phyloP scores from a whole-genome alignment of 768 basidiomycete species.

The Piloderma croceum region DNA sequence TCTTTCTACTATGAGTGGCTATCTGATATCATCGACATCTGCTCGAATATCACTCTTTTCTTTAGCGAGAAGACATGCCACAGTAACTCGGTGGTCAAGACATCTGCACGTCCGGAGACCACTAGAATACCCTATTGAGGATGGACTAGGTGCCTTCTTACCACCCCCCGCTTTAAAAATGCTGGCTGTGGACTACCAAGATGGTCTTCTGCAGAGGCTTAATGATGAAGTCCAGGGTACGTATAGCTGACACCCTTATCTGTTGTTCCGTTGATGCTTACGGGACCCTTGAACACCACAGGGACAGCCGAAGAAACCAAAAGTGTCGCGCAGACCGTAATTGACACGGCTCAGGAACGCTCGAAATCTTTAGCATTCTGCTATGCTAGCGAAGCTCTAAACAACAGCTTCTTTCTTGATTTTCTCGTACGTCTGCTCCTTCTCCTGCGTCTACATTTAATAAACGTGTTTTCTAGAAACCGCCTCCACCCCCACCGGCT shows the following conservation, averaged over 20 bases:
- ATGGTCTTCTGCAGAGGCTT: constrained; percentile 72
- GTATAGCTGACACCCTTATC: constrained; percentile 13
- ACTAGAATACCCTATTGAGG: constrained; percentile 61
- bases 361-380: constrained; percentile 72
- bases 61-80: too few species aligned
- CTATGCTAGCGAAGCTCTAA: constrained; percentile 87
- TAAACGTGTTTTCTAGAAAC: constrained; percentile 22
- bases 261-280: background rate
- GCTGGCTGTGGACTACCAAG: constrained; percentile 79
- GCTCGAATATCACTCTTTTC: too few species aligned
- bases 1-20: too few species aligned
- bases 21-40: too few species aligned
- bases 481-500: constrained; percentile 20
- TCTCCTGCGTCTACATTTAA: background rate
- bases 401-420: constrained; percentile 93
- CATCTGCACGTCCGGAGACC: constrained; percentile 45
- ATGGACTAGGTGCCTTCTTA: constrained; percentile 76
- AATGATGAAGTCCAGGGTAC: constrained; percentile 71
- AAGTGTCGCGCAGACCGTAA: constrained; percentile 66
- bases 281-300: constrained; percentile 24
- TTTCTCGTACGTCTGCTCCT: constrained; percentile 56
- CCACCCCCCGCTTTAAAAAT: constrained; percentile 65
- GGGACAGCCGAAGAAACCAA: constrained; percentile 51
- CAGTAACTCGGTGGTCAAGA: constrained; percentile 24
- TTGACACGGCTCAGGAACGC: constrained; percentile 55